A percentile compares a stretch with the other conserved stretches of the same genome.
Evolutionary conservation across 495 filamentous ascomycete genomes (phyloP).

Genomic region (Tuber calosporum): DNA sequence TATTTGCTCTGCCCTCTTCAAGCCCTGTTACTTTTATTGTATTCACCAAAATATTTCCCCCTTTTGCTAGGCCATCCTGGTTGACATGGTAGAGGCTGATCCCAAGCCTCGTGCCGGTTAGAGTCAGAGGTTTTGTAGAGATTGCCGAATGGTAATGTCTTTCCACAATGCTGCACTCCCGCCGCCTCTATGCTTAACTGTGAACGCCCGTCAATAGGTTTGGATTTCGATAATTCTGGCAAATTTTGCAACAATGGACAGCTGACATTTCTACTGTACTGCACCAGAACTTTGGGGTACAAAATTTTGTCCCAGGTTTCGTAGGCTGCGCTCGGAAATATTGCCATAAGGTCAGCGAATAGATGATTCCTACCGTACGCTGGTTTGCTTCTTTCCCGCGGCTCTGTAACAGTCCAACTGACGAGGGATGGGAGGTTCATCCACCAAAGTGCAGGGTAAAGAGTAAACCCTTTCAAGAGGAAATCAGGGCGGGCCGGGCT

Average conservation of each 20-base stretch:
- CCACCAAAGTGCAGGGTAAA: background rate
- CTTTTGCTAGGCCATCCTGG: background rate
- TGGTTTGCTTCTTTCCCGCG: background rate
- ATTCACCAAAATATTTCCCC: background rate
- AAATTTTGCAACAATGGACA: too few relatives aligned
- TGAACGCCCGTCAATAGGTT: background rate
- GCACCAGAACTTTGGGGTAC: background rate
- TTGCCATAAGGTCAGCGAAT: background rate
- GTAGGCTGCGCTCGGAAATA: background rate
- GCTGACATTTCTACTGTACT: background rate
- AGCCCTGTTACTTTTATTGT: background rate
- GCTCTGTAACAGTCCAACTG: background rate
- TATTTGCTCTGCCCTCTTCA: background rate
- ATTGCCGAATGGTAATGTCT: background rate
- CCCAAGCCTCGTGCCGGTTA: background rate
- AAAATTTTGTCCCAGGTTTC: background rate
- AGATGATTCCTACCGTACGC: background rate
- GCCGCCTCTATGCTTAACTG: background rate
- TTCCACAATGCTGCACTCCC: background rate
- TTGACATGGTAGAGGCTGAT: background rate
- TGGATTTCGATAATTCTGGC: too few relatives aligned
- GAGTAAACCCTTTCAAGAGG: background rate
- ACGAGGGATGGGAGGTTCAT: background rate
- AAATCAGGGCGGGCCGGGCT: constrained; percentile 11
- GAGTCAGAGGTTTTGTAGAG: background rate